Conservation (phyloP, 192 early-diverging fungal genomes). For the Dissophora globulifera region DNA sequence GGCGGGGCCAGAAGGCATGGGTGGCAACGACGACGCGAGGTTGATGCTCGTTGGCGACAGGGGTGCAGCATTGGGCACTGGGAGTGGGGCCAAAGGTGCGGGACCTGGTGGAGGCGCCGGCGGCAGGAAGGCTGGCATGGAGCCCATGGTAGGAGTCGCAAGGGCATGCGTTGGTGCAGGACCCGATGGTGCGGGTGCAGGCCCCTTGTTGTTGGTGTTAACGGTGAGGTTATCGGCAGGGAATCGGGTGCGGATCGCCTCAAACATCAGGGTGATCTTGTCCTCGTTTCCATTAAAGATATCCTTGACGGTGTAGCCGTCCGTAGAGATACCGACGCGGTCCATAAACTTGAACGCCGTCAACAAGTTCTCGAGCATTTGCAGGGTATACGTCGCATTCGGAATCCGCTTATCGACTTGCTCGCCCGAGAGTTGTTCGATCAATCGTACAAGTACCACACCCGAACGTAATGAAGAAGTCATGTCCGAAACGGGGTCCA, state of each 20-base stretch:
- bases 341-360: slow-evolving; percentile 70
- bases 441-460: slow-evolving; percentile 58
- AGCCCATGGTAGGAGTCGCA: neutral
- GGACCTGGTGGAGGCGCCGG: no score
- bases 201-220: neutral
- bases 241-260: slow-evolving; percentile 36
- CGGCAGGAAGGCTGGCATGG: no score
- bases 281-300: slow-evolving; percentile 53
- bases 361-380: slow-evolving; percentile 63
- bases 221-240: neutral
- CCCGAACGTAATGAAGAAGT: slow-evolving; percentile 59
- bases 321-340: slow-evolving; percentile 61
- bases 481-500: slow-evolving; percentile 55
- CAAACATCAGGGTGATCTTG: slow-evolving; percentile 46
- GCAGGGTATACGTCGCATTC: slow-evolving; percentile 59
- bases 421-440: slow-evolving; percentile 61
- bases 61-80: no score
- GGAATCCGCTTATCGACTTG: slow-evolving; percentile 58
- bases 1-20: slow-evolving; percentile 4
- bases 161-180: no score
- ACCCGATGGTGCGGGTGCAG: neutral
- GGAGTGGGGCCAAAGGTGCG: no score
- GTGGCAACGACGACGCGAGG: slow-evolving; percentile 1
- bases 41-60: no score
- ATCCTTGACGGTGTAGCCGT: slow-evolving; percentile 67